Percentiles rank a stretch among this genome's conserved stretches.
Evolutionary conservation across 208 protist genomes (phyloP).

Genomic region (Leptomonas pyrrhocoris): DNA sequence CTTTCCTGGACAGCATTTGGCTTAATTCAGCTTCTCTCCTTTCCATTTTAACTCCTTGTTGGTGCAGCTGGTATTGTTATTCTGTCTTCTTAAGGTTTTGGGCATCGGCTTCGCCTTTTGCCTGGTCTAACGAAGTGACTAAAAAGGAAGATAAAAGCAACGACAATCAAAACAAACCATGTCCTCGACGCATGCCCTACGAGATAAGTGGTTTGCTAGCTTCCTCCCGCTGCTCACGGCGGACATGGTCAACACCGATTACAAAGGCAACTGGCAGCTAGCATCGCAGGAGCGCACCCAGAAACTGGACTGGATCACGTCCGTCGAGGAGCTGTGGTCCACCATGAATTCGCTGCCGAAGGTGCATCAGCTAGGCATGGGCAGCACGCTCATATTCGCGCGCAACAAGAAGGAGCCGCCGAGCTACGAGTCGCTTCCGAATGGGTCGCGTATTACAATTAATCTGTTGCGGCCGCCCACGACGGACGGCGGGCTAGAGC

Average conservation of each 20-base stretch:
- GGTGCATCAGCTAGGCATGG: slow-evolving; percentile 77
- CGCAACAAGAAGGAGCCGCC: slow-evolving; percentile 83
- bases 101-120: not conserved
- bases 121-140: not conserved
- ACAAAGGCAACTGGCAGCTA: slow-evolving; percentile 88
- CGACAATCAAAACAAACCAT: slow-evolving; percentile 7
- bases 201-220: slow-evolving; percentile 84
- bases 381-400: slow-evolving; percentile 84
- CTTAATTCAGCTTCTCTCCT: too few relatives aligned
- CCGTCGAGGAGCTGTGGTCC: slow-evolving; percentile 90
- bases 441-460: slow-evolving; percentile 79
- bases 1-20: too few relatives aligned
- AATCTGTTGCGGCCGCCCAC: slow-evolving; percentile 66
- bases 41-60: too few relatives aligned
- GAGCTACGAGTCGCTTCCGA: slow-evolving; percentile 87
- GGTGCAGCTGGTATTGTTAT: too few relatives aligned
- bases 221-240: slow-evolving; percentile 79
- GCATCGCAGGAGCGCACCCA: slow-evolving; percentile 71
- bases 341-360: slow-evolving; percentile 89
- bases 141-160: not conserved
- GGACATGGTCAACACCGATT: slow-evolving; percentile 73
- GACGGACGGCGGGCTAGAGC: slow-evolving; percentile 68
- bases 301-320: slow-evolving; percentile 82
- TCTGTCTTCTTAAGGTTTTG: too few relatives aligned
- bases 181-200: slow-evolving; percentile 65